Conservation (phyloP, 2,329 filamentous ascomycete genomes). For the Ophiostoma sp. region DNA sequence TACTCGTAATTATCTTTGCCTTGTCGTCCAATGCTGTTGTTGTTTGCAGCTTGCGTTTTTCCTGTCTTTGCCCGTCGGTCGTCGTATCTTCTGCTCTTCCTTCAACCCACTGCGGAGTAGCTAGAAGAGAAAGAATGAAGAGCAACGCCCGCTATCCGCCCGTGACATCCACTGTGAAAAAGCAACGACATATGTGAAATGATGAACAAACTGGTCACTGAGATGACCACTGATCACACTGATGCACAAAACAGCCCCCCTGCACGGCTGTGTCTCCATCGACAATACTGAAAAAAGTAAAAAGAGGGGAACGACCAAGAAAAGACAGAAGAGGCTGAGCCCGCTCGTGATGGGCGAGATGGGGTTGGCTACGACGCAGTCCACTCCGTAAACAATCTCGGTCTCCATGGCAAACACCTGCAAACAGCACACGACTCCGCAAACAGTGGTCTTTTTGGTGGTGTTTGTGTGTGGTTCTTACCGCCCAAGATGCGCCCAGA, state of each 20-base stretch:
- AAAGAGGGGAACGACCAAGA: background rate
- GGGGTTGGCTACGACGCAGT: slow-evolving; percentile 9
- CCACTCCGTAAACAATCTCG: slow-evolving; percentile 22
- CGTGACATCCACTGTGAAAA: background rate
- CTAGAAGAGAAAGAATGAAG: background rate
- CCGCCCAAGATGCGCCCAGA: background rate
- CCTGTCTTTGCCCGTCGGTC: background rate
- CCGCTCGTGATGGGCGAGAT: slow-evolving; percentile 8
- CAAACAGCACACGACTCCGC: background rate
- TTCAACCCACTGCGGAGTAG: background rate
- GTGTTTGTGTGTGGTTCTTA: background rate
- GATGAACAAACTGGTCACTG: background rate
- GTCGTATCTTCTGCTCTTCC: background rate
- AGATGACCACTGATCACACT: background rate
- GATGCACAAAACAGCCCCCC: background rate
- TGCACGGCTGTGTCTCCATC: slow-evolving; percentile 8
- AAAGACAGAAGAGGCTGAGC: slow-evolving; percentile 25
- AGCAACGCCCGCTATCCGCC: background rate
- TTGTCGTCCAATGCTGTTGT: background rate
- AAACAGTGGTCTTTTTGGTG: background rate
- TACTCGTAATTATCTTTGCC: background rate
- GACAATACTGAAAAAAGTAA: background rate
- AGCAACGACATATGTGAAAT: background rate
- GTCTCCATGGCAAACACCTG: slow-evolving; percentile 19
- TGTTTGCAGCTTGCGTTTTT: background rate